Conservation (phyloP, 2,329 filamentous ascomycete species). For the Ophiocordyceps sinensis region DNA sequence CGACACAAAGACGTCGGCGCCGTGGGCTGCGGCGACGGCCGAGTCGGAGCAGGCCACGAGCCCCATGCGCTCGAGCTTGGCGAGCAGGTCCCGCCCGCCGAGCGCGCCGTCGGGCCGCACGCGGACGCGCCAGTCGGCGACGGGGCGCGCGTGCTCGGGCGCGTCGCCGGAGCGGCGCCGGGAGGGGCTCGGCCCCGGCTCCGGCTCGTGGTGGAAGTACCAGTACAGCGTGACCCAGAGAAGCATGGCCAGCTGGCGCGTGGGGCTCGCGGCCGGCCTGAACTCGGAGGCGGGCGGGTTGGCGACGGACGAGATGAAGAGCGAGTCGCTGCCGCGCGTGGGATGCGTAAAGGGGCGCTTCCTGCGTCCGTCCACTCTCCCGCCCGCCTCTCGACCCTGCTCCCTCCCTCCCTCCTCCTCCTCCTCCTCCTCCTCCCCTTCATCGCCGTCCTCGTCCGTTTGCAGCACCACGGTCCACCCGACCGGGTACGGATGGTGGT, state of each 20-base stretch:
- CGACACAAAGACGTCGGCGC: slow-evolving; percentile 76
- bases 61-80: slow-evolving; percentile 89
- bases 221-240: slow-evolving; percentile 88
- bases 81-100: slow-evolving; percentile 66
- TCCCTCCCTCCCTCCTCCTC: slow-evolving; percentile 12
- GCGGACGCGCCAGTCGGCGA: slow-evolving; percentile 74
- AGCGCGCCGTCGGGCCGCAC: slow-evolving; percentile 82
- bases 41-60: slow-evolving; percentile 65
- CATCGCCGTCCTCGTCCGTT: slow-evolving; percentile 28
- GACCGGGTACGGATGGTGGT: slow-evolving; percentile 59
- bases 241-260: slow-evolving; percentile 90
- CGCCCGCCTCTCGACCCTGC: too few species aligned
- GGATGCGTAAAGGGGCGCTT: slow-evolving; percentile 46
- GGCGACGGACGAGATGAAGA: slow-evolving; percentile 87
- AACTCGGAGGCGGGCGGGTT: slow-evolving; percentile 69
- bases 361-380: too few species aligned
- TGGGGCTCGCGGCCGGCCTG: slow-evolving; percentile 65
- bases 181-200: too few species aligned
- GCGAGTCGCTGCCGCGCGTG: slow-evolving; percentile 62
- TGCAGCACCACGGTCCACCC: slow-evolving; percentile 86
- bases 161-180: too few species aligned
- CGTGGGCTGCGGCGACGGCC: slow-evolving; percentile 46
- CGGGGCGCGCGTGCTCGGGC: too few species aligned
- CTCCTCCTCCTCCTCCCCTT: neutral
- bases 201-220: slow-evolving; percentile 90